These are phyloP conservation scores for Wickerhamiella australiensis DNA, from an alignment of 805 yeast genomes.

Conservation along the genomic window DNA sequence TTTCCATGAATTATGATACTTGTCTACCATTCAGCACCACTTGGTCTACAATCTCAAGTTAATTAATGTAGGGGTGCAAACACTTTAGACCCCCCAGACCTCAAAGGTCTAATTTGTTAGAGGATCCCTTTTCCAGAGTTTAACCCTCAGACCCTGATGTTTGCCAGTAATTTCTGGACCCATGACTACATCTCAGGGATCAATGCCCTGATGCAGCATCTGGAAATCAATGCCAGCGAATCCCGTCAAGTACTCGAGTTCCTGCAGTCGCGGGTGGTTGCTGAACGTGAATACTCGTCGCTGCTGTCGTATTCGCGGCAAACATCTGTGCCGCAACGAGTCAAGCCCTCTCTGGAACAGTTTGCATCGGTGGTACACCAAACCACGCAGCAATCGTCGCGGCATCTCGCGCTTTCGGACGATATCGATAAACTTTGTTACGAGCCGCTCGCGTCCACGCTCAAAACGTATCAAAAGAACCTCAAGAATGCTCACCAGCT, in stretches of 20 bases:
- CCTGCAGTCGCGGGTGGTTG: slow-evolving; percentile 51
- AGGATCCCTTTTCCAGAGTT: too few species aligned
- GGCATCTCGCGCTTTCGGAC: slow-evolving; percentile 4
- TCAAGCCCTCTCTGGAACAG: slow-evolving; percentile 13
- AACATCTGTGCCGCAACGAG: slow-evolving; percentile 16
- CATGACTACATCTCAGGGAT: slow-evolving; percentile 29
- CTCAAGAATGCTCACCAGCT: slow-evolving; percentile 9
- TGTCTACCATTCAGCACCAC: too few species aligned
- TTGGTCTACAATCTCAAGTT: too few species aligned
- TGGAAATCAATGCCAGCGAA: slow-evolving; percentile 42
- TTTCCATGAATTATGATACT: too few species aligned
- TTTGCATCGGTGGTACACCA: neutral
- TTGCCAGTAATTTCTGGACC: slow-evolving; percentile 27
- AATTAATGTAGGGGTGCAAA: too few species aligned
- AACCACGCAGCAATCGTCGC: slow-evolving; percentile 7
- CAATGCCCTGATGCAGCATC: slow-evolving; percentile 34
- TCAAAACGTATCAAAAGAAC: neutral
- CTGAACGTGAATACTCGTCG: slow-evolving; percentile 50
- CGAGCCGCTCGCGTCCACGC: neutral
- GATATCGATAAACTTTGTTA: slow-evolving; percentile 1
- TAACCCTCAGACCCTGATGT: too few species aligned
- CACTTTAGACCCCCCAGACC: too few species aligned
- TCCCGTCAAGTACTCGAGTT: slow-evolving; percentile 51
- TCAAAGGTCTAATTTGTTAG: too few species aligned
- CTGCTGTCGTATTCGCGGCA: neutral